Conservation (phyloP, 2,329 filamentous ascomycete genomes). For the Colletotrichum paranaense region DNA sequence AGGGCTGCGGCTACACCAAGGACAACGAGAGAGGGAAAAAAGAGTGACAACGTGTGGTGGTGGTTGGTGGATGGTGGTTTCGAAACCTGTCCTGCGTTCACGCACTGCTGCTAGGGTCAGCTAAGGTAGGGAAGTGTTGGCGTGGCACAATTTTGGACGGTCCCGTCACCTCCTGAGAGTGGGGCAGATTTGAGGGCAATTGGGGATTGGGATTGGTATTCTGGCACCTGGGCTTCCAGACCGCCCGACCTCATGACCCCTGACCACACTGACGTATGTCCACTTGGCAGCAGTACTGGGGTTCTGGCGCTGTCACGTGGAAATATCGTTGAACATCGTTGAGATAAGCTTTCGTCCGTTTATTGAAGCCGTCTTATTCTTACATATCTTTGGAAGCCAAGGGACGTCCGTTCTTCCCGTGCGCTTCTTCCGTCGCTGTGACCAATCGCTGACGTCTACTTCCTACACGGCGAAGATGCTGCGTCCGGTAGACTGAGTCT, state of each 20-base stretch:
- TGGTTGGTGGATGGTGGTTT: slow-evolving; percentile 4
- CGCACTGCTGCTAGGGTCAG: not conserved
- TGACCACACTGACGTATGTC: not conserved
- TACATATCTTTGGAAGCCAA: not conserved
- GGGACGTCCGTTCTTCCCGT: not conserved
- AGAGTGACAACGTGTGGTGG: slow-evolving; percentile 13
- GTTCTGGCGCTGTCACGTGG: not conserved
- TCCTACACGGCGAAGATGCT: not conserved
- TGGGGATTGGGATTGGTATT: not conserved
- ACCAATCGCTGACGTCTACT: not conserved
- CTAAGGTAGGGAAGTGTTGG: slow-evolving; percentile 2
- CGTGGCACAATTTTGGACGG: slow-evolving; percentile 11
- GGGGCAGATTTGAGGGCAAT: not conserved
- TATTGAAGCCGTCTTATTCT: not conserved
- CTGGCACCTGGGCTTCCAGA: not conserved
- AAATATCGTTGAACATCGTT: not conserved
- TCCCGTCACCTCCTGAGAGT: not conserved
- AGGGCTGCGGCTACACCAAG: slow-evolving; percentile 1
- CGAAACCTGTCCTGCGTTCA: slow-evolving; percentile 1
- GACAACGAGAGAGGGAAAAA: not conserved
- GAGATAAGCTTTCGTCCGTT: not conserved
- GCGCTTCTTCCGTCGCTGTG: not conserved
- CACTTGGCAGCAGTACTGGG: not conserved
- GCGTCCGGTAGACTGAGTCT: not conserved
- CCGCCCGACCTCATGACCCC: not conserved